Evolutionary conservation across 805 yeast genomes (phyloP).

Genomic region (Lipomyces sp.): DNA sequence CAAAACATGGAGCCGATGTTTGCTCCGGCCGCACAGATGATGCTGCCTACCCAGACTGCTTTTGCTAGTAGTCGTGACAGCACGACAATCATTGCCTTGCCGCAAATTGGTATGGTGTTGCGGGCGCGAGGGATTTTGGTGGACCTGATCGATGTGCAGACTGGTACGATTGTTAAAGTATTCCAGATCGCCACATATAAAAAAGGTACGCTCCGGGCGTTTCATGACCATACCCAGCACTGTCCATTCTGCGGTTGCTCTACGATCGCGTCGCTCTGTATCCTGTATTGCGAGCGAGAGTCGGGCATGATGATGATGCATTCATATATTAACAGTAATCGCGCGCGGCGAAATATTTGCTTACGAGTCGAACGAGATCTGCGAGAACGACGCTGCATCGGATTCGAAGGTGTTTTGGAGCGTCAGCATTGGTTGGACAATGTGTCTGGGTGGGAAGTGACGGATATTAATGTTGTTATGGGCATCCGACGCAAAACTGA

Average conservation of each 20-base stretch:
- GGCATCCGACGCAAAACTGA: constrained; percentile 56
- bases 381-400: constrained; percentile 85
- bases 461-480: constrained; percentile 75
- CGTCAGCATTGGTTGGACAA: constrained; percentile 66
- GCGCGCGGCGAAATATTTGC: constrained; percentile 80
- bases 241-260: constrained; percentile 92
- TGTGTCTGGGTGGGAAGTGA: constrained; percentile 78
- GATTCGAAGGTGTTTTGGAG: constrained; percentile 76
- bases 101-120: constrained; percentile 76
- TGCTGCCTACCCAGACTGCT: not conserved
- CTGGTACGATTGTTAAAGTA: constrained; percentile 69
- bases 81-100: constrained; percentile 46
- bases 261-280: constrained; percentile 70
- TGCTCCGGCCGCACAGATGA: not conserved
- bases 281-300: constrained; percentile 70
- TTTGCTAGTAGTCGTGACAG: not conserved
- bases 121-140: constrained; percentile 61
- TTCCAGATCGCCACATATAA: constrained; percentile 67
- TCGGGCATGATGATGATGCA: constrained; percentile 65
- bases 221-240: constrained; percentile 85
- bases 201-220: constrained; percentile 64
- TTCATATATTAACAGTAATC: constrained; percentile 70
- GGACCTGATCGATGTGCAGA: constrained; percentile 75
- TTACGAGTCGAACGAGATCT: constrained; percentile 91
- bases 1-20: not conserved